Conservation (phyloP, 768 basidiomycete genomes). For the Mycena albidolilacea region DNA sequence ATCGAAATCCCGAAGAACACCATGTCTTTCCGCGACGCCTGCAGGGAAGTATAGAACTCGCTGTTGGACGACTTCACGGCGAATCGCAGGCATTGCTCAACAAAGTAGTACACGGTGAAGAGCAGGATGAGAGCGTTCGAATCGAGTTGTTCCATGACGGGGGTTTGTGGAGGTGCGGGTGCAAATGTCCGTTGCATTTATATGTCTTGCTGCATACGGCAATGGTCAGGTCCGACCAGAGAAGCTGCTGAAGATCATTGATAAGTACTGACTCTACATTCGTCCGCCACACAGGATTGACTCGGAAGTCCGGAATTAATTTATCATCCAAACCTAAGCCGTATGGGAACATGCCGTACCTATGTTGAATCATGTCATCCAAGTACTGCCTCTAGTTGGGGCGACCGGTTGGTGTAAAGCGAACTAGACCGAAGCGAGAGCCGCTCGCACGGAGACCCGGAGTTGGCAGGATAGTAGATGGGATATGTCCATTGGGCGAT, state of each 20-base stretch:
- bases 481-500: conserved; percentile 1
- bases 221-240: conserved; percentile 17
- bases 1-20: conserved; percentile 42
- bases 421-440: not conserved
- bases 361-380: not conserved
- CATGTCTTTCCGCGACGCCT: conserved; percentile 38
- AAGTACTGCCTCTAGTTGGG: not conserved
- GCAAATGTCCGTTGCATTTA: conserved; percentile 27
- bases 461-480: not conserved
- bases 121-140: conserved; percentile 36
- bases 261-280: conserved; percentile 10
- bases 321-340: conserved; percentile 9
- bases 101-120: conserved; percentile 41
- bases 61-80: conserved; percentile 5
- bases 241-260: conserved; percentile 27
- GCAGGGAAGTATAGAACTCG: conserved; percentile 34
- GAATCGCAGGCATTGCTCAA: conserved; percentile 35
- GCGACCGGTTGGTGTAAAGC: not conserved
- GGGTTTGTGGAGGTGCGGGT: not conserved
- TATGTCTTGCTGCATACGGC: conserved; percentile 24
- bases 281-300: not conserved
- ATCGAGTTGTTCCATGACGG: conserved; percentile 34
- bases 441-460: not conserved
- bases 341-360: conserved; percentile 13
- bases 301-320: not conserved